Percentiles rank a stretch among this genome's conserved stretches.
phyloP scores from a whole-genome alignment of 2,329 filamentous ascomycete species.

The Aspergillus ochraceus region DNA sequence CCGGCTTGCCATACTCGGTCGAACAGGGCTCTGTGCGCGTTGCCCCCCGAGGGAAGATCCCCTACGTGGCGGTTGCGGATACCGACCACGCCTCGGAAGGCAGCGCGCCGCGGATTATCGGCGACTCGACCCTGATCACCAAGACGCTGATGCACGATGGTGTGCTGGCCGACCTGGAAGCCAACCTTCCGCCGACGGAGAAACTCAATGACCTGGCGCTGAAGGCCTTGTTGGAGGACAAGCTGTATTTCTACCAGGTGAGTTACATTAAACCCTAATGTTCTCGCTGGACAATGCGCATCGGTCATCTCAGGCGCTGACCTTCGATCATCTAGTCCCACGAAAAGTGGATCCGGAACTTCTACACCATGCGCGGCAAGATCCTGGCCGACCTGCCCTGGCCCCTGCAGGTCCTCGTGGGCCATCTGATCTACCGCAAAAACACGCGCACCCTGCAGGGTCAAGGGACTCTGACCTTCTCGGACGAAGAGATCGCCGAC shows the following conservation, averaged over 20 bases:
- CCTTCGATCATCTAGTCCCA: slow-evolving; percentile 32
- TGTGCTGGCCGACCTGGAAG: slow-evolving; percentile 52
- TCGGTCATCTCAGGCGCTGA: not conserved
- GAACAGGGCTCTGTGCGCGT: slow-evolving; percentile 47
- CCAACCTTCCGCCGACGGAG: slow-evolving; percentile 37
- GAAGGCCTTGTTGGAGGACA: slow-evolving; percentile 60
- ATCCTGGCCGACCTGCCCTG: slow-evolving; percentile 53
- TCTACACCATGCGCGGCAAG: slow-evolving; percentile 57
- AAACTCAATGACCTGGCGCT: slow-evolving; percentile 54
- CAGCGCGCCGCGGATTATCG: slow-evolving; percentile 26
- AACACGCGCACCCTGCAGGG: slow-evolving; percentile 50
- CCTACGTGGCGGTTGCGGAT: slow-evolving; percentile 50
- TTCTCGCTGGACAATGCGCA: not conserved
- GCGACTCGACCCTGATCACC: slow-evolving; percentile 59
- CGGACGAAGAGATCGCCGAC: slow-evolving; percentile 48
- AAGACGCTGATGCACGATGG: slow-evolving; percentile 45
- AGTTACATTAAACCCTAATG: slow-evolving; percentile 6
- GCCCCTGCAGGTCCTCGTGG: slow-evolving; percentile 53
- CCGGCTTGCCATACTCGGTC: slow-evolving; percentile 47
- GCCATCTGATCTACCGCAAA: slow-evolving; percentile 50
- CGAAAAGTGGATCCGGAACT: slow-evolving; percentile 63
- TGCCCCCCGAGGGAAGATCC: slow-evolving; percentile 61
- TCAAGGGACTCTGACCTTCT: slow-evolving; percentile 57
- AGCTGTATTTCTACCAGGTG: slow-evolving; percentile 58
- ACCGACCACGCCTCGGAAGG: slow-evolving; percentile 4